Conservation (phyloP, 2,329 filamentous ascomycete genomes). For the Hypoxylon sp. region DNA sequence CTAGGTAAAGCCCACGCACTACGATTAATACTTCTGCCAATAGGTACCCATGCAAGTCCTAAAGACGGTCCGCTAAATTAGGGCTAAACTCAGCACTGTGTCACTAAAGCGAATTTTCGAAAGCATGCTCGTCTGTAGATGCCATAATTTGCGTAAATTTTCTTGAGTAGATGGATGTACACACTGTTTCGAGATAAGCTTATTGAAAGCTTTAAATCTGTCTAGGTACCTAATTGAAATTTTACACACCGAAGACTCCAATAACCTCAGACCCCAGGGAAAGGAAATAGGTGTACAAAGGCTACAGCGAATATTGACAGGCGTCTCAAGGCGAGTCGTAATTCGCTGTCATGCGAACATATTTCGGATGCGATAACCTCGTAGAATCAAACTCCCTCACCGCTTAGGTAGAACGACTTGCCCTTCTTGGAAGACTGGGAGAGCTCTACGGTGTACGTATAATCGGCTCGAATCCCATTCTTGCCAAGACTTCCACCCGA, state of each 20-base stretch:
- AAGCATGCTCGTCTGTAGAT: too few relatives aligned
- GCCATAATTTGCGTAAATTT: too few relatives aligned
- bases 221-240: background rate
- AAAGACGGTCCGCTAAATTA: too few relatives aligned
- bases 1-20: too few relatives aligned
- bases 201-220: background rate
- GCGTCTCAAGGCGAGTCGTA: background rate
- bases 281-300: background rate
- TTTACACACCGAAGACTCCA: background rate
- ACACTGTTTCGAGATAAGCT: background rate
- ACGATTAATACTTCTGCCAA: too few relatives aligned
- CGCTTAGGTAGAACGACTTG: conserved; percentile 2
- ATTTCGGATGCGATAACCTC: background rate
- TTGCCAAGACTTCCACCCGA: background rate
- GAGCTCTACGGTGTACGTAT: conserved; percentile 30
- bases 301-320: background rate
- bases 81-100: too few relatives aligned
- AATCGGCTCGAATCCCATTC: conserved; percentile 28
- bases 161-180: background rate
- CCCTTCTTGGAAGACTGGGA: conserved; percentile 10
- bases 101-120: too few relatives aligned
- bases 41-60: too few relatives aligned
- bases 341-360: background rate
- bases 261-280: background rate
- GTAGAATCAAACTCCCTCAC: background rate